Evolutionary conservation across 352 stramenopile species (phyloP).

Genomic region (Chrysophaeum taylorii): DNA sequence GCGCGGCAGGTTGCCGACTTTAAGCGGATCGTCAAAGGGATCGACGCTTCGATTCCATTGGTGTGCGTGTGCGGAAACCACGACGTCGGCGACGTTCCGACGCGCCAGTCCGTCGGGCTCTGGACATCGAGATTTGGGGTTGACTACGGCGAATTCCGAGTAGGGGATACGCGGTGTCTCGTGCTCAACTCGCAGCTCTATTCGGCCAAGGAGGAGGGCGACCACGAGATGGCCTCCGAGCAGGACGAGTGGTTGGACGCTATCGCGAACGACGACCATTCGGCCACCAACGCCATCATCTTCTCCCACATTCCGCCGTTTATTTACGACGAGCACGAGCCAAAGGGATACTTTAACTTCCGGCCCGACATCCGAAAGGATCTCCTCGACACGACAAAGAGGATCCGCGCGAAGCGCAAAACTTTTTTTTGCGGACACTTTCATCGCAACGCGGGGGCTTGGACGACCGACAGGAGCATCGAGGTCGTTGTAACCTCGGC

Average conservation of each 20-base stretch:
- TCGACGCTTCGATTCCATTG: not conserved
- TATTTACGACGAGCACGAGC: not conserved
- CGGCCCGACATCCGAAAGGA: no score
- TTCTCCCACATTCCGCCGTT: not conserved
- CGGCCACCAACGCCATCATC: no score
- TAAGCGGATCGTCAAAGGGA: conserved; percentile 6
- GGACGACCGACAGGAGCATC: not conserved
- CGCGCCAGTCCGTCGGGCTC: not conserved
- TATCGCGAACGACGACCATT: not conserved
- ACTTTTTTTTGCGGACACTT: conserved; percentile 7
- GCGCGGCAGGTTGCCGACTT: conserved; percentile 25
- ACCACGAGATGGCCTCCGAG: not conserved
- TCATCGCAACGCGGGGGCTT: not conserved
- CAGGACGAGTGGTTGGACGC: not conserved
- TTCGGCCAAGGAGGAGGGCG: not conserved
- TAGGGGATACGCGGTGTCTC: not conserved
- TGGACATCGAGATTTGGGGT: not conserved
- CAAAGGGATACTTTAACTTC: conserved; percentile 7
- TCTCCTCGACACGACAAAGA: no score
- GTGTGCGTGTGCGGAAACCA: not conserved
- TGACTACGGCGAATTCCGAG: not conserved
- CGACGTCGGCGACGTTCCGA: not conserved
- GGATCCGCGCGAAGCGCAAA: no score
- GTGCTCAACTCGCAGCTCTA: not conserved
- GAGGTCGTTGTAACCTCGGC: conserved; percentile 2